Conservation (phyloP, 139 green algal species). For the Dunaliella sp. region DNA sequence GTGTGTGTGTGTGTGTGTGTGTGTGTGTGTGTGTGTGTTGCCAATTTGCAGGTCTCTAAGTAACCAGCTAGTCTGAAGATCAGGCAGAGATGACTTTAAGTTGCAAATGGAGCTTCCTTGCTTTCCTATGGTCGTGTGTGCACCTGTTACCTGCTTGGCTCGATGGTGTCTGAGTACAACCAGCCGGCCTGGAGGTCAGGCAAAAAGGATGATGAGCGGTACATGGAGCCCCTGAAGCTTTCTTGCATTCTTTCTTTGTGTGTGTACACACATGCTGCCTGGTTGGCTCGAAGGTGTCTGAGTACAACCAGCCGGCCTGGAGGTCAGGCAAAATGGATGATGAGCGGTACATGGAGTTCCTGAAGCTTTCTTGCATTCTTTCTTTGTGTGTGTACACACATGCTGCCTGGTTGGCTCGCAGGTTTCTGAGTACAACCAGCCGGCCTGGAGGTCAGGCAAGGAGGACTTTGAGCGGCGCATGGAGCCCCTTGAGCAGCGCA, state of each 20-base stretch:
- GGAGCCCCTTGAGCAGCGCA: conserved; percentile 56
- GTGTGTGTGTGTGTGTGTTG: neutral
- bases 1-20: conserved; percentile 12
- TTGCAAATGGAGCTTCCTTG: conserved; percentile 42
- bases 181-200: conserved; percentile 54
- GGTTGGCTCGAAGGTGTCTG: conserved; percentile 47
- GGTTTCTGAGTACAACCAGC: conserved; percentile 51
- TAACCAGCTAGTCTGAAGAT: conserved; percentile 52
- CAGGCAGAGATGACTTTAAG: conserved; percentile 58
- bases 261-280: too few species aligned
- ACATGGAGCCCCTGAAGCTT: conserved; percentile 62
- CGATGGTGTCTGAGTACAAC: conserved; percentile 55
- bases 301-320: conserved; percentile 56
- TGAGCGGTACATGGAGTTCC: conserved; percentile 50
- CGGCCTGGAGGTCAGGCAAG: conserved; percentile 54
- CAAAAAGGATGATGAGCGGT: conserved; percentile 50
- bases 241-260: neutral
- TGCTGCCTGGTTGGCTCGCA: conserved; percentile 44
- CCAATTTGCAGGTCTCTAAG: conserved; percentile 37
- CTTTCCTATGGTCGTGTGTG: neutral
- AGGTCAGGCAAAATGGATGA: conserved; percentile 53
- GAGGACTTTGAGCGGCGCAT: conserved; percentile 61
- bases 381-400: too few species aligned
- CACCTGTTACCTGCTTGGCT: neutral
- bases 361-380: too few species aligned